Base-by-base conservation (phyloP, 1,284 basidiomycete species). In the Leccinum pallidistipes region DNA sequence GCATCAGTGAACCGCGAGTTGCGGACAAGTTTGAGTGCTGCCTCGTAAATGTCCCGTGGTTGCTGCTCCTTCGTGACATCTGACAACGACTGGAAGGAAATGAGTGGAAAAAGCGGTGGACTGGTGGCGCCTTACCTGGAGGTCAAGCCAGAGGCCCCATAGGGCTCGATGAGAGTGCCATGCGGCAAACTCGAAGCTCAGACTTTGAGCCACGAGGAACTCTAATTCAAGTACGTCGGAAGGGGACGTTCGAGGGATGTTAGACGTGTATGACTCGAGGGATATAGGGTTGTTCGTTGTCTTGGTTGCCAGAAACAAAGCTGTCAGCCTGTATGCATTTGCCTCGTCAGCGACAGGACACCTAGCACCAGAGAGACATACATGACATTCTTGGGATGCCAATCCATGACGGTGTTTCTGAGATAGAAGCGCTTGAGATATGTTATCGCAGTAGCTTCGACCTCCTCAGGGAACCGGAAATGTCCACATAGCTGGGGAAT, bases 371-470 rank as follows among this genome's bases (percentile, higher is more conserved):
- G n/a, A 58, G 21, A 57, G 7, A 77, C 91, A 57, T 73, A 97
- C 97, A 99, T 98, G 71, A 99, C 94, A 69, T 93, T 92, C 78
- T 97, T 97, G 0, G 97, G 97, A 77, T 99, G 97, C 87, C 94
- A 98, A 73, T 99, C 96, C 95, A 99, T 98, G 58, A 95, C 94
- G 1, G 95, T 98, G 72, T 99, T 99, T 77, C 93, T 91, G 58
- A 99, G 83, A 74, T 99, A 99, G 78, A 99, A 99, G 5, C 97
- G 84, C 74, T 99, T 99, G 66, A 99, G 81, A 74, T 96, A 98
- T 52, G 85, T 88, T 61, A 94, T 86, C 0, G 95, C 94, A 1
- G 96, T 98, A 0, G 95, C 91, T 74, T 97, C 94, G 3, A 98
- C 94, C 68, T 92, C 88, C 69, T 97, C 94, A 0, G 94, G 91